phyloP scores from a whole-genome alignment of 1,284 basidiomycete genomes.

The Wallemia mellicola region DNA sequence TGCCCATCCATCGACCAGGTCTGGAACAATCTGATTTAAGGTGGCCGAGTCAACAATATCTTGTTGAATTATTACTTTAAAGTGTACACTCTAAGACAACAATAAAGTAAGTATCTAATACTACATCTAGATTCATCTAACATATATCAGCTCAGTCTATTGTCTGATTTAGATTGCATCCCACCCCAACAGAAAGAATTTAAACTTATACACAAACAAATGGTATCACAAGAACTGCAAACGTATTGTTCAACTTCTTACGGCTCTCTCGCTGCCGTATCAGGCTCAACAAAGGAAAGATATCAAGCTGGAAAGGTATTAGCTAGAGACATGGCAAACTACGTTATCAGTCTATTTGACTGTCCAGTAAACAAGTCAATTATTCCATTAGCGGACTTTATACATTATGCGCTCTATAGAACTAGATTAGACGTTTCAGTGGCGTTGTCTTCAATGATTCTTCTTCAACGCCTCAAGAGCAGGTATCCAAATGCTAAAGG shows the following conservation, averaged over 20 bases:
- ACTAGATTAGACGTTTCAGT: conserved; percentile 13
- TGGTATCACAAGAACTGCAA: not conserved
- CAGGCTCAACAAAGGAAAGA: not conserved
- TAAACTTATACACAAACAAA: not conserved
- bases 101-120: too few species aligned
- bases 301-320: not conserved
- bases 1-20: too few species aligned
- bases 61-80: too few species aligned
- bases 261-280: not conserved
- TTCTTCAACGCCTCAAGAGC: conserved; percentile 13
- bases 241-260: not conserved
- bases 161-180: not conserved
- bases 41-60: too few species aligned
- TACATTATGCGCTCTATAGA: conserved; percentile 13
- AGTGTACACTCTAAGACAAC: too few species aligned
- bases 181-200: not conserved
- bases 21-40: too few species aligned
- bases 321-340: not conserved
- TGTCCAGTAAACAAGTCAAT: not conserved
- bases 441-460: conserved; percentile 12
- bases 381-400: not conserved
- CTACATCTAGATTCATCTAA: too few species aligned
- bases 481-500: conserved; percentile 14
- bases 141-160: too few species aligned
- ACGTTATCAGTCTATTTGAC: not conserved